Base-by-base conservation (phyloP, 352 stramenopile species). In the Plasmopara viticola region DNA sequence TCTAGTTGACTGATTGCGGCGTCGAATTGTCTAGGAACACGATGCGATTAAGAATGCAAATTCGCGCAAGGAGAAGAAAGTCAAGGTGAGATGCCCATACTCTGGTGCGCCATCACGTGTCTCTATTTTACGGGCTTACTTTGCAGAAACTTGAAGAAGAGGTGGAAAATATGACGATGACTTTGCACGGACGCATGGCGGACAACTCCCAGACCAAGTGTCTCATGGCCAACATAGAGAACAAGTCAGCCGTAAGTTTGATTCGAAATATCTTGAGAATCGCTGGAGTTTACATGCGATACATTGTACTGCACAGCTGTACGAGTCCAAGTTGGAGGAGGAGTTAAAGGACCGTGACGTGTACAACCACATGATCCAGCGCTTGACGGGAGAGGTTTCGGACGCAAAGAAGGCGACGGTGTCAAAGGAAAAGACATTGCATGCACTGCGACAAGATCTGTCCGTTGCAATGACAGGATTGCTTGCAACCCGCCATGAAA, bases 301-400 rank as follows among this genome's bases (percentile, higher is more conserved):
- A 9, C 37, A 13, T 31, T 45, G 8, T n/a, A 33, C 14, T 58
- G 31, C 7, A 25, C 51, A 90, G 74, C 70, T 86, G 7, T 89
- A 88, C 52, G 76, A 91, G 28, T 78, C 80, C 20, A 89, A 89
- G 39, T 57, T 91, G 5, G 81, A 87, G 5, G 81, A 89, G 44
- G 81, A 91, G 50, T 48, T 87, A 12, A 66, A 63, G 0, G 81
- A 91, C 29, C 70, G 71, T 6, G 77, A 78, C 9, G 75, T 92
- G 40, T 92, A 90, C 64, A 89, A 70, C 35, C 78, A 92, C 58
- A 92, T 89, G 82, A 88, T 92, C 57, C 66, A 88, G 39, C 77
- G 82, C 6, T 53, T 92, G 20, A 68, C 73, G 6, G 64, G 63
- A 15, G 82, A 92, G 44, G 72, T 79, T 6, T 56, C 86, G 0